phyloP scores from a whole-genome alignment of 768 basidiomycete genomes.

The Tricholoma bakamatsutake region DNA sequence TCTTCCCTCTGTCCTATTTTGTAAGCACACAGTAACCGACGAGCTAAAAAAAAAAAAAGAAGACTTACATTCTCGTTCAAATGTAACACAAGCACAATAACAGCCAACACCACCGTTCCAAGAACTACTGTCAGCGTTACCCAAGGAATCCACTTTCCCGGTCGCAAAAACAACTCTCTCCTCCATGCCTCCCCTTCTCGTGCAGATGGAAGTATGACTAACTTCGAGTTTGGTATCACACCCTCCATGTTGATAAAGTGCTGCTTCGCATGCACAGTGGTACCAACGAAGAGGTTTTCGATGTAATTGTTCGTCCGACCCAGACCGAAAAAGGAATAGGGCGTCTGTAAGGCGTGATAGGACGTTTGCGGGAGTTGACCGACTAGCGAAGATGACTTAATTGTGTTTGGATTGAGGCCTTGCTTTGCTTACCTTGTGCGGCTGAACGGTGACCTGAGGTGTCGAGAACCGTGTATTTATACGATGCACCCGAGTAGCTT shows the following conservation, averaged over 20 bases:
- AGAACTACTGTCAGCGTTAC: slow-evolving; percentile 85
- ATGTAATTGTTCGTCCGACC: slow-evolving; percentile 99
- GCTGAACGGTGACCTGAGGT: slow-evolving; percentile 84
- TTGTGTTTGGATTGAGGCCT: neutral
- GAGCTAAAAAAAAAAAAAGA: neutral
- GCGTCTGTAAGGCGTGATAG: slow-evolving; percentile 85
- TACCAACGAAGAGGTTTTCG: slow-evolving; percentile 95
- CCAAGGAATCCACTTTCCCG: slow-evolving; percentile 97
- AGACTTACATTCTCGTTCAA: slow-evolving; percentile 82
- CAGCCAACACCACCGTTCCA: slow-evolving; percentile 65
- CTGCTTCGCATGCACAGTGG: slow-evolving; percentile 63
- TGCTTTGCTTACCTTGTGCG: slow-evolving; percentile 62
- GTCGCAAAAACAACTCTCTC: slow-evolving; percentile 83
- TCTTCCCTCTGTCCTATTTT: slow-evolving; percentile 74
- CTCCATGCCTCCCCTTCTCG: slow-evolving; percentile 66
- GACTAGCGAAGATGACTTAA: slow-evolving; percentile 40
- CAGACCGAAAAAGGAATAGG: slow-evolving; percentile 94
- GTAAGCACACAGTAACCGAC: slow-evolving; percentile 5
- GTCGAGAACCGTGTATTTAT: slow-evolving; percentile 95
- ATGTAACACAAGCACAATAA: slow-evolving; percentile 84
- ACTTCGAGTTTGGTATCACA: slow-evolving; percentile 94
- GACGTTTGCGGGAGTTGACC: slow-evolving; percentile 91
- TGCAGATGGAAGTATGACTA: slow-evolving; percentile 83
- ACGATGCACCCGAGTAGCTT: slow-evolving; percentile 90
- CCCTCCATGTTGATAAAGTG: slow-evolving; percentile 95